Evolutionary conservation across 768 basidiomycete genomes (phyloP), one percentile per base, ranked within the genome.

Genomic region (Dictyophora rubrovolvata): DNA sequence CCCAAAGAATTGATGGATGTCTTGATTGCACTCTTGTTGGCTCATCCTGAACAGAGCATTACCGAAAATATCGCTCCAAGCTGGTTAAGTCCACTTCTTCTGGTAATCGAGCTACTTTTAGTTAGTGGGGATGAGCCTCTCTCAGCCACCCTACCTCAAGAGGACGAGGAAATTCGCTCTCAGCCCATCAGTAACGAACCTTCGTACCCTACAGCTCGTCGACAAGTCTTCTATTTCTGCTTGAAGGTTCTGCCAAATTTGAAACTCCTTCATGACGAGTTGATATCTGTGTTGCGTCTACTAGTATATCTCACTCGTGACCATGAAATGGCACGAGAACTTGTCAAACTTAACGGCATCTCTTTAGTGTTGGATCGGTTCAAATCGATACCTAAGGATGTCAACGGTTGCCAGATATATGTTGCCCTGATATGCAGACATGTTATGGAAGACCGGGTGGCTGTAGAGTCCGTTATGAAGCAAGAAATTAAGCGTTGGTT

Each of bases 391-490:
- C 74, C 83, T 0, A 77, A 84, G 16, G 81, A 84, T 9, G 62
- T 71, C 2, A 68, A 68, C 21, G 85, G 87, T 18, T 86, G 85
- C 63, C 90, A 91, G 50, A 84, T 88, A 0, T 91, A 93, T 69
- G 80, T 93, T 56, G 84, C 85, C 47, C 88, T 87, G 65, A 87
- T 97, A 61, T 75, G 97, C n/a, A 86, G 96, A 7, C 96, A 99
- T 67, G 72, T 91, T 55, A 82, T 94, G 53, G 96, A 99, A 71
- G 90, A 93, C 63, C 65, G 76, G 1, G 67, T 72, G 1, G 79
- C 78, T 8, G 69, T 98, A 48, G 79, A 82, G 58, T 75, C 74
- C 10, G 77, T 90, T 64, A 93, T 99, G 83, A 81, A 81, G 21
- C 84, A 88, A 62, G 87, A 91, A 60, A 79, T 98, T 66, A 87